Base-by-base conservation (phyloP, 345 rosid species). In the Iberis pinnata region DNA sequence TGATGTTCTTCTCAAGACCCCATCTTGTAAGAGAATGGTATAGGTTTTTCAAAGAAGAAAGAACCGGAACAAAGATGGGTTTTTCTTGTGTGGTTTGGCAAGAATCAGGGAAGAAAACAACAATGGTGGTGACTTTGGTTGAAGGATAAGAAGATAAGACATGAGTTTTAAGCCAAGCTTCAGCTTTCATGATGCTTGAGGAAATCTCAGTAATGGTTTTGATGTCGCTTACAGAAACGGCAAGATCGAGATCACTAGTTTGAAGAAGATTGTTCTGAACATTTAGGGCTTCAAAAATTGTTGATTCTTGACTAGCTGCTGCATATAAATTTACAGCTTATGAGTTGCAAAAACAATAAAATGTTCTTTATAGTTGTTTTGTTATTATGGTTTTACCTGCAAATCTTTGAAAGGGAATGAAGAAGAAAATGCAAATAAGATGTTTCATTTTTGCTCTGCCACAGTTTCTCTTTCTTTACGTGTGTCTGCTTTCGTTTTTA, bases 1-100 rank as follows among this genome's bases (percentile, higher is more conserved):
- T 79, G 76, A 83, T 78, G 13, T 76, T 77, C 40, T 47, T 73
- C 61, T 83, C 76, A 22, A 86, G 73, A 67, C 88, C 88, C 95
- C 95, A 86, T 66, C 88, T 73, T 3, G 31, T 70, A 2, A 86
- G 81, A 43, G 95, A 81, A 58, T 81, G 67, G 68, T 79, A 49
- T 5, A 81, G 36, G 68, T 86, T 86, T 68, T 74, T 75, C 20
- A 79, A 19, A 56, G 80, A 68, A 14, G 78, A 62, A 3, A 80
- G 70, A 56, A 76, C 55, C n/a, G 76, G 29, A 60, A 60, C 74
- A 44, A 57, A 61, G 63, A 52, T 70, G 29, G 70, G 67, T 14
- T 71, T 64, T 50, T 73, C 70, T 35, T 16, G 71, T 18, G 65
- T 55, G 49, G 18, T 67, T 46, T 69, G 70, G 69, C 84, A 80